phyloP scores from a whole-genome alignment of 495 filamentous ascomycete genomes.

The Talaromyces nanjingensis region DNA sequence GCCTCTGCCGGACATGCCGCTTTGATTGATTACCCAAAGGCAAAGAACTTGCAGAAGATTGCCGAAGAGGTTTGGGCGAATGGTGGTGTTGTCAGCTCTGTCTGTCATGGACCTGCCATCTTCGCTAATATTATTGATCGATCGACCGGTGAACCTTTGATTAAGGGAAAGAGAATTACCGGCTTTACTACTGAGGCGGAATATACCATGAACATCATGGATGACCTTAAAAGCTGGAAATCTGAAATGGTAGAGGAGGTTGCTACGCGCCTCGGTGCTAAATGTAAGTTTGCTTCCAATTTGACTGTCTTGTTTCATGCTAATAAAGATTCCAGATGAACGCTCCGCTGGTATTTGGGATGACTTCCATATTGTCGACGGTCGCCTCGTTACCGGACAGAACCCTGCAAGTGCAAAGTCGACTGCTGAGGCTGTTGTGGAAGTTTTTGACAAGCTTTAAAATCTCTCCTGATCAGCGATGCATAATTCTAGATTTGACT shows the following conservation, averaged over 20 bases:
- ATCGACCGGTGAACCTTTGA: conserved; percentile 31
- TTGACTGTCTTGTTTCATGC: conserved; percentile 6
- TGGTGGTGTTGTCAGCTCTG: conserved; percentile 31
- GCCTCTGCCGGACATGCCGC: conserved; percentile 40
- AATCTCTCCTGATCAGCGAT: background rate
- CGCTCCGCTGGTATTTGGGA: conserved; percentile 36
- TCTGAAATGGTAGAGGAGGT: conserved; percentile 30
- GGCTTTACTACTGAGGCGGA: conserved; percentile 40
- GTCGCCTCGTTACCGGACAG: conserved; percentile 62
- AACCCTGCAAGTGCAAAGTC: conserved; percentile 57
- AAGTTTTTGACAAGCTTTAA: conserved; percentile 33
- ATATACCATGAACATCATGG: conserved; percentile 28
- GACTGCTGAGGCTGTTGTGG: conserved; percentile 36
- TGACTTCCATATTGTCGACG: conserved; percentile 40
- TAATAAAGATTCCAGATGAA: conserved; percentile 19
- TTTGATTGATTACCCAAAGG: conserved; percentile 38
- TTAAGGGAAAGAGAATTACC: conserved; percentile 33
- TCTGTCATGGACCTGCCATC: conserved; percentile 38
- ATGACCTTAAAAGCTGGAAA: conserved; percentile 26
- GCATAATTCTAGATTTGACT: background rate
- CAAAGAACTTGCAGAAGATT: conserved; percentile 30
- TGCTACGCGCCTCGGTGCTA: conserved; percentile 26
- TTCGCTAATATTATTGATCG: conserved; percentile 32
- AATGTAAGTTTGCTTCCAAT: conserved; percentile 22
- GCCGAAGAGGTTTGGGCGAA: conserved; percentile 30